Percentiles rank a stretch among this genome's conserved stretches.
Conservation (phyloP, 2,329 filamentous ascomycete species). For the Ophiostoma populinum region DNA sequence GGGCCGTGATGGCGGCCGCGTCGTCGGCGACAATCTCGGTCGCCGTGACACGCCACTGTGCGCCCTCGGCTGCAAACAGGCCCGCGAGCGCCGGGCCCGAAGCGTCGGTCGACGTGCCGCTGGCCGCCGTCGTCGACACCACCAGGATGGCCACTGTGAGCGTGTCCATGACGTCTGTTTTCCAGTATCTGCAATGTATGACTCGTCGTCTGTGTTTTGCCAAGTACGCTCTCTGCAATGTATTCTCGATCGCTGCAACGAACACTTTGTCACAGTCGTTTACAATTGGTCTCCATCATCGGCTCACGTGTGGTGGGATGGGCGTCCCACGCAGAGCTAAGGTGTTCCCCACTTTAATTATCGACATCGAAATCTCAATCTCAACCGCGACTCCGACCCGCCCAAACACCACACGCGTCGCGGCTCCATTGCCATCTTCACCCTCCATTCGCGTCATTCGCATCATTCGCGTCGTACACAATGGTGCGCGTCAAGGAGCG, state of each 20-base stretch:
- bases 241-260: conserved; percentile 1
- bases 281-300: too few species aligned
- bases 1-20: conserved; percentile 53
- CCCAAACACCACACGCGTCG: not conserved
- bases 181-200: not conserved
- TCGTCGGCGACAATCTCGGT: conserved; percentile 68
- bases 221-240: conserved; percentile 2
- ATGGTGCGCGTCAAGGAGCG: conserved; percentile 93
- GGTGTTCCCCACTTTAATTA: conserved; percentile 5
- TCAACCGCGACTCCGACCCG: conserved; percentile 3
- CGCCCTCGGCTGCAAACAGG: conserved; percentile 50
- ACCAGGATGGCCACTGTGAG: conserved; percentile 50
- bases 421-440: too few species aligned
- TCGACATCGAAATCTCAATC: not conserved
- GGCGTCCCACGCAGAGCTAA: not conserved
- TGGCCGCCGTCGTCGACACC: conserved; percentile 76
- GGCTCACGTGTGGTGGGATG: too few species aligned
- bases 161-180: not conserved
- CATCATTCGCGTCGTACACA: not conserved
- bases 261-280: too few species aligned
- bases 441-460: too few species aligned
- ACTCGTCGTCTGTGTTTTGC: not conserved
- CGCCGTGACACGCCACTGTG: conserved; percentile 53
- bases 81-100: conserved; percentile 49
- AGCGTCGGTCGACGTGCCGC: conserved; percentile 63